phyloP scores from a whole-genome alignment of 163 green algal species.

The Scenedesmus sp. region DNA sequence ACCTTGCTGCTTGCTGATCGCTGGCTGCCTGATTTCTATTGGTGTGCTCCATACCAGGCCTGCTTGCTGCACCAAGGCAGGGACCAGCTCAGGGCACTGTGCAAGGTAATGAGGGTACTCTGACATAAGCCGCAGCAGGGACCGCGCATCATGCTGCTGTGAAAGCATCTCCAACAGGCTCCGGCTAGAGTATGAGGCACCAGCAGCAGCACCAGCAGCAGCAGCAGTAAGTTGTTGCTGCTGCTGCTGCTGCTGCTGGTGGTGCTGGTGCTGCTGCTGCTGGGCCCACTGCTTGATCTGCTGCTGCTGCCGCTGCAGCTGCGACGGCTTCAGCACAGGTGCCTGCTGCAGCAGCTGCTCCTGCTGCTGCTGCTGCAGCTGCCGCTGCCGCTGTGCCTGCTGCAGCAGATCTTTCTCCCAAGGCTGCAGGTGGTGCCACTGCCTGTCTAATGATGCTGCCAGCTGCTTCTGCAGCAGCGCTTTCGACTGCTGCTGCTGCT shows the following conservation, averaged over 20 bases:
- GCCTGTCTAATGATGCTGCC: background rate
- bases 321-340: background rate
- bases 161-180: background rate
- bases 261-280: background rate
- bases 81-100: background rate
- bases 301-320: background rate
- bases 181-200: background rate
- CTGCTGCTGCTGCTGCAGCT: background rate
- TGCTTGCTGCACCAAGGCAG: background rate
- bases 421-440: background rate
- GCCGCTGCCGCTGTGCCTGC: background rate
- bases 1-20: background rate
- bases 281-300: background rate
- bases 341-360: background rate
- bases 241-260: background rate
- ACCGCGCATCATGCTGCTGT: background rate
- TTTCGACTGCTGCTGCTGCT: background rate
- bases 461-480: background rate
- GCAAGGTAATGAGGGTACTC: slow-evolving; percentile 1
- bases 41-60: background rate
- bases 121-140: background rate
- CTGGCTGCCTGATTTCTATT: background rate
- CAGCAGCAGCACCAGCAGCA: background rate
- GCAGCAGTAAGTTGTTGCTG: background rate
- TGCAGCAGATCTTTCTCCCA: background rate